Percentiles rank a stretch among this genome's conserved stretches.
Conservation (phyloP, 2,329 filamentous ascomycete genomes). For the Pseudohalonectria lignicola region DNA sequence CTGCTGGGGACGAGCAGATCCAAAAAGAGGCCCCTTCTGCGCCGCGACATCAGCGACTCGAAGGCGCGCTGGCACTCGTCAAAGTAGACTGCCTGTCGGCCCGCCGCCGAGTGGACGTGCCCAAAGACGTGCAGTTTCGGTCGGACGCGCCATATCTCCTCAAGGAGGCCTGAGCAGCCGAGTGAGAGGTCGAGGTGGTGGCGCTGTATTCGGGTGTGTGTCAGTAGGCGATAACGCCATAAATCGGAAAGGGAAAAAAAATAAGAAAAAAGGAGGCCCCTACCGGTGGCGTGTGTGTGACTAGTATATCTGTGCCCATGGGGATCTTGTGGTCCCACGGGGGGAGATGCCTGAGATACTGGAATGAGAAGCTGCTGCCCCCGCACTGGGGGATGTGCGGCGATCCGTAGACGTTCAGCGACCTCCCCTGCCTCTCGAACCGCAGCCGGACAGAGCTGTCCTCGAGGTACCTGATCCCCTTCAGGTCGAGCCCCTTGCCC, state of each 20-base stretch:
- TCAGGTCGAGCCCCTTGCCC: conserved; percentile 46
- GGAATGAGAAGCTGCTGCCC: conserved; percentile 63
- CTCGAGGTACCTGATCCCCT: conserved; percentile 64
- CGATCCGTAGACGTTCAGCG: conserved; percentile 65
- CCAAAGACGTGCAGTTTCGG: conserved; percentile 75
- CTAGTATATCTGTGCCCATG: conserved; percentile 60
- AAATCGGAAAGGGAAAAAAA: not conserved
- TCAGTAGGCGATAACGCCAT: not conserved
- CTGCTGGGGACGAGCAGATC: conserved; percentile 32
- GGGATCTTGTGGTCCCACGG: conserved; percentile 67
- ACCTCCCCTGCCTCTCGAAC: conserved; percentile 43
- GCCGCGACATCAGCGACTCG: conserved; percentile 48
- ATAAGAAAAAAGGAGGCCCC: conserved; percentile 7
- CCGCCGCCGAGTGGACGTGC: conserved; percentile 70
- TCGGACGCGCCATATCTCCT: conserved; percentile 63
- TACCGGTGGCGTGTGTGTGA: conserved; percentile 72
- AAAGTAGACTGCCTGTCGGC: conserved; percentile 60
- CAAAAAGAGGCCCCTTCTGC: conserved; percentile 27
- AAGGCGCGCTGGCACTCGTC: conserved; percentile 63
- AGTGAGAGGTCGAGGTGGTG: conserved; percentile 59
- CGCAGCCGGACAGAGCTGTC: conserved; percentile 52
- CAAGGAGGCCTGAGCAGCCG: conserved; percentile 60
- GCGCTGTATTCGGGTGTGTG: conserved; percentile 27
- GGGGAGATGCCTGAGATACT: conserved; percentile 54
- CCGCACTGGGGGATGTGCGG: conserved; percentile 71